Evolutionary conservation across 768 basidiomycete genomes (phyloP), one percentile per base, ranked within the genome.

Genomic region (Megacollybia marginata): DNA sequence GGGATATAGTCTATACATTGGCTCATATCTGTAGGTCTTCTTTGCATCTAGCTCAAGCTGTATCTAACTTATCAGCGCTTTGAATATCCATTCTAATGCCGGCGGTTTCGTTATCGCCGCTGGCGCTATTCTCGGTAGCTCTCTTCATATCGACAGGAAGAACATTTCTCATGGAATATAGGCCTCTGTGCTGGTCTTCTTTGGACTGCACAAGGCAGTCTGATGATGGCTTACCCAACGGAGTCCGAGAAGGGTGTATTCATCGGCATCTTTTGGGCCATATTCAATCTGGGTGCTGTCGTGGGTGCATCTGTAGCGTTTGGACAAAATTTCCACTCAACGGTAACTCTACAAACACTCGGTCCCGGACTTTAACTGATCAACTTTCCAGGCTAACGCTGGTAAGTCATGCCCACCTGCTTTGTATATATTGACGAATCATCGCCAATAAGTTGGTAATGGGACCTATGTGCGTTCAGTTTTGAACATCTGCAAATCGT

Each of bases 191-290:
- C 78, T 13, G 77, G 73, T 13, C 59, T 92, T 40, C 67, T 91
- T 8, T 91, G 88, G 89, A 84, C 87, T 0, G 85, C 88, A 0
- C 88, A 91, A 58, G 90, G 88, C n/a, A 82, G 79, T n/a, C 68
- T 92, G 52, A 90, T 91, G 81, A 67, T 92, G 64, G 79, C 86
- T 5, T 92, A 92, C 63, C 85, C 88, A 0, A 88, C 85, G 0
- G 88, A 92, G 61, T 59, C 64, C 43, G 79, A 91, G 61, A 92
- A 92, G 63, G 88, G 88, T 12, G 69, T 65, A 33, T 90, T 75
- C 65, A 88, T 92, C 47, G 82, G 76, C 35, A 78, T 88, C 43
- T 92, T 91, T 67, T 91, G 89, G 89, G 68, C 76, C 42, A 85
- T 91, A 53, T 92, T 92, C 70, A 90, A 91, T 57, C 53, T 89